Evolutionary conservation across 23 red algal genomes (phyloP).

Genomic region (Gracilaria gracilis): DNA sequence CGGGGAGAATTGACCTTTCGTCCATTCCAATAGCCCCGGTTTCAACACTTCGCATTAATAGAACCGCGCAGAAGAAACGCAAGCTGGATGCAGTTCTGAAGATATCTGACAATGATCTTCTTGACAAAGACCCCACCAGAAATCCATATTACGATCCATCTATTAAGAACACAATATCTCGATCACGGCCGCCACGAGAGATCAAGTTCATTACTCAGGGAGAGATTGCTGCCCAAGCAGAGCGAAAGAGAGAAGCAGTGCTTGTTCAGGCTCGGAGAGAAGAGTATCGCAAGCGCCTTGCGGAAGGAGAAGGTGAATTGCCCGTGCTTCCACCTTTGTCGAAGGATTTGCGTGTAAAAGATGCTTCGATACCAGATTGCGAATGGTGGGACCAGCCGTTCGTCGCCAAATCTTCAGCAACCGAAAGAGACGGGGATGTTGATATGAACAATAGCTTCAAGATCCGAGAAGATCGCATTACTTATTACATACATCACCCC

Average conservation of each 20-base stretch:
- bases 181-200: slow-evolving; percentile 35
- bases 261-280: slow-evolving; percentile 35
- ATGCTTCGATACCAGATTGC: slow-evolving; percentile 47
- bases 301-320: slow-evolving; percentile 52
- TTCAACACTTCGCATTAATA: slow-evolving; percentile 58
- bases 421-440: slow-evolving; percentile 9
- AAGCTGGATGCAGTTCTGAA: slow-evolving; percentile 76
- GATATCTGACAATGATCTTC: slow-evolving; percentile 59
- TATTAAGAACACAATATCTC: slow-evolving; percentile 37
- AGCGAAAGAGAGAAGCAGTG: slow-evolving; percentile 68
- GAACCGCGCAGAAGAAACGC: slow-evolving; percentile 36
- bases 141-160: slow-evolving; percentile 78
- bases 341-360: slow-evolving; percentile 52
- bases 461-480: slow-evolving; percentile 63
- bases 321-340: slow-evolving; percentile 58
- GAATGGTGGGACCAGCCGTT: slow-evolving; percentile 95
- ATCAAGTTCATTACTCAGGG: slow-evolving; percentile 68
- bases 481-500: slow-evolving; percentile 75
- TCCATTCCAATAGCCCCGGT: slow-evolving; percentile 73
- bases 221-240: slow-evolving; percentile 61
- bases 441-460: not conserved
- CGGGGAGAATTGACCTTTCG: slow-evolving; percentile 40
- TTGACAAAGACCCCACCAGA: slow-evolving; percentile 61
- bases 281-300: slow-evolving; percentile 47
- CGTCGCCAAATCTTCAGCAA: slow-evolving; percentile 28